Base-by-base conservation (phyloP, 1,284 basidiomycete genomes). In the Moesziomyces sp. region DNA sequence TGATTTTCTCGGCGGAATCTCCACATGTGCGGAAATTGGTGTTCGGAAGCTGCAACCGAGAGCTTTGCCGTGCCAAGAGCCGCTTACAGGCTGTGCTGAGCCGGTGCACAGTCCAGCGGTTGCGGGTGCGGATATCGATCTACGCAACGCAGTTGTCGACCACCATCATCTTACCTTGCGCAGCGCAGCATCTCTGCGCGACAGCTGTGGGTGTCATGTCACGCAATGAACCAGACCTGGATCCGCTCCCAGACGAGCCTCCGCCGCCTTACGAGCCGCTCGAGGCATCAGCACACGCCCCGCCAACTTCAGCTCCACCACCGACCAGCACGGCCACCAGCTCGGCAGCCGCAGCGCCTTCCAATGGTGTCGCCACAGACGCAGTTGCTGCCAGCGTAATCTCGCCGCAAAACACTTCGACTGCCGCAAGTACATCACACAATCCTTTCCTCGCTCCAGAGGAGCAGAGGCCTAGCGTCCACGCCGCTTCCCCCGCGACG, bases 221-320 rank as follows among this genome's bases (percentile, higher is more conserved):
- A 46, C 60, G 57, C 46, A 61, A 46, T 46, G 52, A 63, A 21
- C 42, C 52, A 42, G 48, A 69, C 21, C n/a, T 49, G 40, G 60
- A 69, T 52, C 51, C 52, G 30, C 11, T 66, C 13, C 61, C 58
- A 14, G 62, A 74, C 54, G 71, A 69, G 44, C 65, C 71, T 24
- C 71, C 71, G 46, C 71, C 71, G 42, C 66, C 71, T 23, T 74
- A 74, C 55, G 71, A 74, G 19, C 56, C 58, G 21, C 26, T 62
- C 10, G 46, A 24, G 0, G 19, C 23, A 14, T 19, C 52, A 16
- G 23, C 23, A 18, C 21, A 24, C 34, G 38, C 42, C 14, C 21
- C 43, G 28, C n/a, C 44, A 4, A 21, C 46, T 3, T 11, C 47
- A n/a, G 23, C 38, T 26, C 42, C 46, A 28, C 3, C 44, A 23